Conservation (phyloP, 148 eudicot genomes). For the Selenicereus undatus region DNA sequence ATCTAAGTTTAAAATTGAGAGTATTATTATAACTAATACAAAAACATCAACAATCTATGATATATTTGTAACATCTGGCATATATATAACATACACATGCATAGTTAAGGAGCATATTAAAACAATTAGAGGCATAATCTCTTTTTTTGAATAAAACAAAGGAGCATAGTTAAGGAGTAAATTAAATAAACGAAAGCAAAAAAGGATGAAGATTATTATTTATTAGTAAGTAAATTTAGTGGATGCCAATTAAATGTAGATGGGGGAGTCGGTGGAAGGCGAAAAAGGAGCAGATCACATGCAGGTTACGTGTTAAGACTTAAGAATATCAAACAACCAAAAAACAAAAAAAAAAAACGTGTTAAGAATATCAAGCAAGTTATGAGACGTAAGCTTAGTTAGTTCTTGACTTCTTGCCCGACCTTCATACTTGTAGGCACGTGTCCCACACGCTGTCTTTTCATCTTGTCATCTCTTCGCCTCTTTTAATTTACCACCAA, state of each 20-base stretch:
- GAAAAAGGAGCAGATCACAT: constrained; percentile 19
- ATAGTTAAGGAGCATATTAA: no score
- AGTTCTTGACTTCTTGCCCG: no score
- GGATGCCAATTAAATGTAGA: not conserved
- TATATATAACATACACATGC: no score
- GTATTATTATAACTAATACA: no score
- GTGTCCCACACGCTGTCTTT: constrained; percentile 7
- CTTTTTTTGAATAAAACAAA: no score
- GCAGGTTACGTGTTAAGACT: constrained; percentile 9
- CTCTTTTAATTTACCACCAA: not conserved
- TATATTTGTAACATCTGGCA: no score
- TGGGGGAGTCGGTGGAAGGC: not conserved
- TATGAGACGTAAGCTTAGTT: not conserved
- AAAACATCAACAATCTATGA: no score
- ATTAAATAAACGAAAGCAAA: no score
- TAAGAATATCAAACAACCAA: not conserved
- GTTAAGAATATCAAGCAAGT: not conserved
- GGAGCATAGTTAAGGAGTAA: not conserved
- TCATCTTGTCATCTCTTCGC: not conserved
- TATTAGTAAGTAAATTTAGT: not conserved
- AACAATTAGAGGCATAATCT: no score
- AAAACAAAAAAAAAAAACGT: no score
- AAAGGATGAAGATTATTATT: not conserved
- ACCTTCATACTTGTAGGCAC: constrained; percentile 20
- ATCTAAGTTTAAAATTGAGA: no score